Conservation (phyloP, 495 filamentous ascomycete species). For the Apiosordaria backusii region DNA sequence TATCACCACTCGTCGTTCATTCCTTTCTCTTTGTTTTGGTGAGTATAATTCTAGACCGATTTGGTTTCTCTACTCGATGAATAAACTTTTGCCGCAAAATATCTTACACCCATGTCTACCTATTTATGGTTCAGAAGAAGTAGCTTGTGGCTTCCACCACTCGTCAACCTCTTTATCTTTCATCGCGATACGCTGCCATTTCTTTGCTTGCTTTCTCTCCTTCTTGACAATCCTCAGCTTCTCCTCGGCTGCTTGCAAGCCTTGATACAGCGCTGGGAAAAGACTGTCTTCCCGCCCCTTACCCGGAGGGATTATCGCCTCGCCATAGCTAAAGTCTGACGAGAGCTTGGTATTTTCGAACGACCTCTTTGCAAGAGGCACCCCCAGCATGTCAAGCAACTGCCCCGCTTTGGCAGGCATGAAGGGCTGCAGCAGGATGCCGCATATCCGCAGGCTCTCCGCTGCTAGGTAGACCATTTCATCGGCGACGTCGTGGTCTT, state of each 20-base stretch:
- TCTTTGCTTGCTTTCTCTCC: neutral
- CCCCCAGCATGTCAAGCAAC: conserved; percentile 74
- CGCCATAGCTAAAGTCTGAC: conserved; percentile 67
- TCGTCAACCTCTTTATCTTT: neutral
- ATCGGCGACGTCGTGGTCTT: conserved; percentile 17
- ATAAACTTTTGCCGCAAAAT: too few species aligned
- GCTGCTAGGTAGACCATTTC: conserved; percentile 62
- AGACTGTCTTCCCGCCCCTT: conserved; percentile 29
- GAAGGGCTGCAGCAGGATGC: conserved; percentile 85
- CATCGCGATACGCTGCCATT: neutral
- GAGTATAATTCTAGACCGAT: too few species aligned
- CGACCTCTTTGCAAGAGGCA: conserved; percentile 56
- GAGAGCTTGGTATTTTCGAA: conserved; percentile 55
- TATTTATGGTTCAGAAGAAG: neutral
- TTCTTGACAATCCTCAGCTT: neutral
- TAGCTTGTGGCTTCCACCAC: neutral
- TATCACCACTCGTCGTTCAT: too few species aligned
- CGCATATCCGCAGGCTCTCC: conserved; percentile 75
- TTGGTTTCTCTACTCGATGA: too few species aligned
- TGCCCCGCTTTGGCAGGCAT: conserved; percentile 76
- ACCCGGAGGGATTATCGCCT: conserved; percentile 43
- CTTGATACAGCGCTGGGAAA: conserved; percentile 34
- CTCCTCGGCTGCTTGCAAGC: neutral
- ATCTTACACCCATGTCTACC: neutral
- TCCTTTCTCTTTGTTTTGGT: too few species aligned